phyloP scores from a whole-genome alignment of 225 moss, liverwort and hornwort species.

The Marchantia polymorpha region DNA sequence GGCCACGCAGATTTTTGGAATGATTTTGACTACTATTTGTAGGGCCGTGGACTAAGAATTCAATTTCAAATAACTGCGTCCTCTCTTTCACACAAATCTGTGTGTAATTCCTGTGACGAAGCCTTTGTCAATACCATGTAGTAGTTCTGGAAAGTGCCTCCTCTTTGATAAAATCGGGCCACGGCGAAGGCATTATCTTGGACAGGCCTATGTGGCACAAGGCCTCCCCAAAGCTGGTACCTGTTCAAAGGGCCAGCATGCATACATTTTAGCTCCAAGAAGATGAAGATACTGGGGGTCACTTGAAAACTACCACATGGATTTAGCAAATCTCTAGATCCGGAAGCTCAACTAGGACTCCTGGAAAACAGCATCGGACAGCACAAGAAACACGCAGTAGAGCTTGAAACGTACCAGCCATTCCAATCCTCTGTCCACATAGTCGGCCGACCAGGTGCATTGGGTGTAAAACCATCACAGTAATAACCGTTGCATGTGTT shows the following conservation, averaged over 20 bases:
- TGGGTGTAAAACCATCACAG: slow-evolving; percentile 81
- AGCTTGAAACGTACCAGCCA: slow-evolving; percentile 66
- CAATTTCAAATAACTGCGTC: neutral
- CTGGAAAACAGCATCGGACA: neutral
- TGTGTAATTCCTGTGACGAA: neutral
- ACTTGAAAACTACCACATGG: neutral
- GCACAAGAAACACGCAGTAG: neutral
- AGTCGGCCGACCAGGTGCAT: slow-evolving; percentile 55
- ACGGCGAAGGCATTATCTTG: slow-evolving; percentile 96
- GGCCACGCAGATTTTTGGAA: no score
- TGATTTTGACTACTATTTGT: no score
- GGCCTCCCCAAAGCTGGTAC: slow-evolving; percentile 71
- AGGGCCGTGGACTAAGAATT: no score
- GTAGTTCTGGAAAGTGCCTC: slow-evolving; percentile 95
- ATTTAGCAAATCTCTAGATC: neutral
- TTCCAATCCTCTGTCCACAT: slow-evolving; percentile 99
- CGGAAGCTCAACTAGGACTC: neutral
- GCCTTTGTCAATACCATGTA: slow-evolving; percentile 63
- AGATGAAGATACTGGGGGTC: neutral
- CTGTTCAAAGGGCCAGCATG: slow-evolving; percentile 25
- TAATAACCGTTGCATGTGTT: slow-evolving; percentile 95
- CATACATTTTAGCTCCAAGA: neutral
- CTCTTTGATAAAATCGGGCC: slow-evolving; percentile 92
- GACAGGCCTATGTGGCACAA: slow-evolving; percentile 81
- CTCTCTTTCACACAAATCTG: neutral